phyloP scores from a whole-genome alignment of 2,329 filamentous ascomycete species.

The Ophiostoma montium region DNA sequence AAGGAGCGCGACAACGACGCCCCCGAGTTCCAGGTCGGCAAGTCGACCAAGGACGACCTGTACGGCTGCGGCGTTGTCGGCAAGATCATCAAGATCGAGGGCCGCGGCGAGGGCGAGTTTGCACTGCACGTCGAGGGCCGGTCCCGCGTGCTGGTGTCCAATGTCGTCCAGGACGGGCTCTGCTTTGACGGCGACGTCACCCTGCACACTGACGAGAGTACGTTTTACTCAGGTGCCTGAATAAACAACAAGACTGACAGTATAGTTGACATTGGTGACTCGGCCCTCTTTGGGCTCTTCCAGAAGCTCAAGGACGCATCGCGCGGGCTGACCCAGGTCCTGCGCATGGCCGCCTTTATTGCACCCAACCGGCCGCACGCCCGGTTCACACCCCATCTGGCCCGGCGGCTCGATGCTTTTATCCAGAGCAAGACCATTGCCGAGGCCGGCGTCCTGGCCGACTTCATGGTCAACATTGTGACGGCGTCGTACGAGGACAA shows the following conservation, averaged over 20 bases:
- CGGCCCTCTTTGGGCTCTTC: conserved; percentile 57
- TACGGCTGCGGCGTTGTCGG: conserved; percentile 73
- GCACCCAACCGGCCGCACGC: conserved; percentile 50
- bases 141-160: conserved; percentile 30
- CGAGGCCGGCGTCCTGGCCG: conserved; percentile 75
- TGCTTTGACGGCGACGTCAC: conserved; percentile 70
- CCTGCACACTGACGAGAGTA: conserved; percentile 55
- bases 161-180: conserved; percentile 57
- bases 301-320: conserved; percentile 70
- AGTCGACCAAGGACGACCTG: conserved; percentile 55
- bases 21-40: conserved; percentile 40
- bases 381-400: conserved; percentile 68
- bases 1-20: conserved; percentile 26
- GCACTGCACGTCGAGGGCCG: conserved; percentile 77
- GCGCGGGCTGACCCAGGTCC: conserved; percentile 69
- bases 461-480: conserved; percentile 92
- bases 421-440: conserved; percentile 69
- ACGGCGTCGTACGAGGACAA: conserved; percentile 86
- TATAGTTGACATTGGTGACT: conserved; percentile 31
- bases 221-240: too few relatives aligned
- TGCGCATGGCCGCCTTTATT: conserved; percentile 75
- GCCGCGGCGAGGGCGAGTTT: conserved; percentile 60
- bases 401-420: conserved; percentile 72
- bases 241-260: too few relatives aligned
- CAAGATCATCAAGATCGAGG: conserved; percentile 66